Evolutionary conservation across 768 basidiomycete genomes (phyloP), one percentile per base, ranked within the genome.

Genomic region (Leccinum ochraceum): DNA sequence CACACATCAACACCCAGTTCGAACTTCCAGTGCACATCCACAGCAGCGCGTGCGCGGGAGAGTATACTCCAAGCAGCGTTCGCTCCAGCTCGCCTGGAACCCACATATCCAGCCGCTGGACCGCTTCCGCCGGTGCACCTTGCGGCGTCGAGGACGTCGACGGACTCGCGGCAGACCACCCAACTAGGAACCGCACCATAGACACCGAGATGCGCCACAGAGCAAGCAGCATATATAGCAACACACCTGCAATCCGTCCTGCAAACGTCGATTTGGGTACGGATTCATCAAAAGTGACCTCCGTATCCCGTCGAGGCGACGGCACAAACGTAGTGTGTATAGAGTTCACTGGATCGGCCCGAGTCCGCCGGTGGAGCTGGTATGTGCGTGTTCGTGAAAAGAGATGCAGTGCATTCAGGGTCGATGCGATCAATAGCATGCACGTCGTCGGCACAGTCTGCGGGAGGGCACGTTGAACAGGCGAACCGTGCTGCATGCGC

Each of bases 81-180:
- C 84, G 78, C 69, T 93, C 90, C 44, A 90, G 74, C 63, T 87
- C 85, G 20, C 84, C 86, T 3, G 93, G 92, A 13, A 81, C 78
- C 92, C 92, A 94, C 52, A 89, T 80, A 55, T 90, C 86, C 54
- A 94, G 74, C 69, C 90, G 86, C 69, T 92, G 90, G 17, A 93
- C 82, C 50, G 80, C 79, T 30, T 81, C 75, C 4, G 75, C 77
- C 48, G 77, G 82, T 16, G 76, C 76, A 42, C 73, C 74, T 44
- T 69, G 65, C 0, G 73, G 66, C 20, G 74, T 71, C 5, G 73
- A 73, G 9, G 73, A 71, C 13, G 65, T 67, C 20, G 78, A 76
- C 28, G 73, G 74, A 28, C 75, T 72, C n/a, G 77, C 69, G 6
- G 81, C 81, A 36, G 80, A 80, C 69, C 89, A 73, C 48, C 87